Percentiles rank a stretch among this genome's conserved stretches.
Conservation (phyloP, 257 asterid species). For the Solanum medicagineum region DNA sequence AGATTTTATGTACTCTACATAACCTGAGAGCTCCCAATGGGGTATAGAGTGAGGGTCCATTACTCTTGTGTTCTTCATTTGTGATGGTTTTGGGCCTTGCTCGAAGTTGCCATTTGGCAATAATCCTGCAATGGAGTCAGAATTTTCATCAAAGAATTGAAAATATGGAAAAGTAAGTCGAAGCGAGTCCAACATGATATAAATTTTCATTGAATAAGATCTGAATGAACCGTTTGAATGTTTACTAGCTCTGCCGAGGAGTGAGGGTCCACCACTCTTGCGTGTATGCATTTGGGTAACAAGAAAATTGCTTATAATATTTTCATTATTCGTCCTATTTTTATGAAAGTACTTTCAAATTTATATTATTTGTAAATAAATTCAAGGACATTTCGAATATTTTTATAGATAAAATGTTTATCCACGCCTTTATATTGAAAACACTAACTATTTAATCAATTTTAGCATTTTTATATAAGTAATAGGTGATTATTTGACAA, state of each 20-base stretch:
- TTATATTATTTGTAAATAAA: background rate
- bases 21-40: slow-evolving; percentile 14
- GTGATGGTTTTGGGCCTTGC: slow-evolving; percentile 11
- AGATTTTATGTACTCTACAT: slow-evolving; percentile 10
- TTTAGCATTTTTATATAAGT: background rate
- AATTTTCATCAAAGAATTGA: fast-evolving
- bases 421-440: background rate
- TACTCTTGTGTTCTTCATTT: slow-evolving; percentile 4
- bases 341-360: background rate
- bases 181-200: background rate
- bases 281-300: background rate
- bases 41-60: slow-evolving; percentile 7
- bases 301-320: background rate
- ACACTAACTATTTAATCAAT: background rate
- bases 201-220: too few species aligned
- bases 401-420: background rate
- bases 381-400: background rate
- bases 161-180: background rate
- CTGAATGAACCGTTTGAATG: too few species aligned
- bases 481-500: background rate
- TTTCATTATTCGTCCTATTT: background rate
- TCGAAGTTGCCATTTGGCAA: slow-evolving; percentile 15
- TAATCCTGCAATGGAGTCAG: background rate
- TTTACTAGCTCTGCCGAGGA: background rate
- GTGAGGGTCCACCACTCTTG: background rate